Conservation (phyloP, 495 filamentous ascomycete species). For the Chaetomium cochliodes region DNA sequence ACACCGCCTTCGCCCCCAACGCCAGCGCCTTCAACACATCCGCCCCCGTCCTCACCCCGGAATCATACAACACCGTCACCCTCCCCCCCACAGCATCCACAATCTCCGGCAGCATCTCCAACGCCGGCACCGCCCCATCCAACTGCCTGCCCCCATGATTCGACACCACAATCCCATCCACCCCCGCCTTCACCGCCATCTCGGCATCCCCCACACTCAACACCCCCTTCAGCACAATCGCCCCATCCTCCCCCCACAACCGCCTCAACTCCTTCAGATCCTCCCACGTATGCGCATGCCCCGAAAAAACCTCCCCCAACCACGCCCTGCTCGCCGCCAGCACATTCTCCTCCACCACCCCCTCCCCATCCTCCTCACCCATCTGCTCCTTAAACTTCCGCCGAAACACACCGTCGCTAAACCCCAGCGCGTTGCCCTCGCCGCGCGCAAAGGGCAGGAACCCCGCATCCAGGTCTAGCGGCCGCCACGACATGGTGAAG, state of each 20-base stretch:
- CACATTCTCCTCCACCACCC: conserved; percentile 28
- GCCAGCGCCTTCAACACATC: conserved; percentile 54
- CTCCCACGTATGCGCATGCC: conserved; percentile 57
- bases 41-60: conserved; percentile 48
- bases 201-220: conserved; percentile 39
- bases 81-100: conserved; percentile 48
- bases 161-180: conserved; percentile 42
- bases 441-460: conserved; percentile 56
- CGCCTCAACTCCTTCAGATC: conserved; percentile 54
- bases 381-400: conserved; percentile 33
- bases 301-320: conserved; percentile 51
- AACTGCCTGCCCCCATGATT: conserved; percentile 48
- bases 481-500: conserved; percentile 59
- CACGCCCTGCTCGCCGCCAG: conserved; percentile 43
- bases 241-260: conserved; percentile 62
- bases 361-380: conserved; percentile 31
- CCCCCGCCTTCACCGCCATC: conserved; percentile 34
- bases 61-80: conserved; percentile 50
- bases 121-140: conserved; percentile 46
- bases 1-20: conserved; percentile 53
- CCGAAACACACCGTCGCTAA: conserved; percentile 64
- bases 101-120: conserved; percentile 49
- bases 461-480: conserved; percentile 62
- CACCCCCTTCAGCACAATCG: conserved; percentile 52
- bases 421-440: conserved; percentile 46